Base-by-base conservation (phyloP, 768 basidiomycete genomes). In the Suillus americanus region DNA sequence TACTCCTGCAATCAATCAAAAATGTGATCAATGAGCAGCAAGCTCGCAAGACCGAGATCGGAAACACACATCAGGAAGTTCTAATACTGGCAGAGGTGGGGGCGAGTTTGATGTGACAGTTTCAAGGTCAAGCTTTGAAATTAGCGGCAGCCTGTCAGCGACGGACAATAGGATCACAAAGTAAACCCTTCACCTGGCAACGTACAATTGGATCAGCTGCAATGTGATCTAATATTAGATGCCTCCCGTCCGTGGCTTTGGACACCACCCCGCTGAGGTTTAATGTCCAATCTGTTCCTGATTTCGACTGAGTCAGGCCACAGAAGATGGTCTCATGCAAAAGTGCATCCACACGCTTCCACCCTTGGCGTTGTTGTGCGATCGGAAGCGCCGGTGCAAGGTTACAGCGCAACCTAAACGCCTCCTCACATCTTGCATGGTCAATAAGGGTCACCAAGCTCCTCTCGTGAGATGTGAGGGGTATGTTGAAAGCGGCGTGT, bases 331-430 rank as follows among this genome's bases (percentile, higher is more conserved):
- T 82, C 56, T 73, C 81, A 8, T 85, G 83, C 28, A 78, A 70
- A 62, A 89, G 73, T 37, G 85, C 69, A 63, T 90, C 88, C 53
- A 88, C 81, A 20, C 88, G 81, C 60, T 81, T 78, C 74, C 86
- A 79, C 6, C 87, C 87, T 53, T 79, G 74, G 37, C 74, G 71
- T 65, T 79, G 78, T 61, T 82, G 82, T 57, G 72, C 77, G 54
- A 77, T 77, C 14, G 77, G 73, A 56, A 80, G 67, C 28, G 79
- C 81, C 1, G 80, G 80, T 33, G 77, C 75, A 59, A 83, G 79
- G 38, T 73, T 69, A 69, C 85, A 85, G 57, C 85, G 78, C 60
- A 82, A 79, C 38, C 77, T 74, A 67, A 84, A 87, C 1, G 81
- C 79, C 1, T 67, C 74, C 18, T 77, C 72, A 69, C 82, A 84